Evolutionary conservation across 139 green algal genomes (phyloP).

Genomic region (Micractinium sp.): DNA sequence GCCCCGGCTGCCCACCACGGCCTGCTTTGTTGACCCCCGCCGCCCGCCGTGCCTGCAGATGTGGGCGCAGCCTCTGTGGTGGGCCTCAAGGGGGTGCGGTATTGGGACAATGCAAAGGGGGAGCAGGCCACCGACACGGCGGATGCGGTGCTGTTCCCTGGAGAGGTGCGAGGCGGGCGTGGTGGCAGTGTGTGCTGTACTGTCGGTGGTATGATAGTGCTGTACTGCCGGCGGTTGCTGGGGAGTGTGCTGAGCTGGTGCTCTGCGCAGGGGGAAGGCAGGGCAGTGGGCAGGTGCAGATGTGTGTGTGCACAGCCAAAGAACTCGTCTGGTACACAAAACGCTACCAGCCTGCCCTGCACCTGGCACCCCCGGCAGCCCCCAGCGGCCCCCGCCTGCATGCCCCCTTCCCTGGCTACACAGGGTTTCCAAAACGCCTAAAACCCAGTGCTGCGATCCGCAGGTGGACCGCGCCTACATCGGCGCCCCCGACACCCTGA

Average conservation of each 20-base stretch:
- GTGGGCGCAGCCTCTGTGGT: conserved; percentile 33
- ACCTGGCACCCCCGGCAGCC: background rate
- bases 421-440: background rate
- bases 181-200: too few species aligned
- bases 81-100: conserved; percentile 61
- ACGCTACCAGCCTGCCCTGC: background rate
- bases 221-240: too few species aligned
- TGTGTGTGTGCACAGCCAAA: too few species aligned
- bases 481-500: conserved; percentile 53
- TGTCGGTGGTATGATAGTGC: too few species aligned
- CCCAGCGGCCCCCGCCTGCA: too few species aligned
- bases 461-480: conserved; percentile 83
- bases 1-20: background rate
- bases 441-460: background rate
- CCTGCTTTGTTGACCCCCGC: background rate
- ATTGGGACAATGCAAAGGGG: conserved; percentile 75
- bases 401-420: too few species aligned
- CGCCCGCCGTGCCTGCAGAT: background rate
- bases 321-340: background rate
- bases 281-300: too few species aligned
- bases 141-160: conserved; percentile 45
- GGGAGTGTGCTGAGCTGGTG: too few species aligned
- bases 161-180: conserved; percentile 45
- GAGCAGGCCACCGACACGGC: conserved; percentile 41
- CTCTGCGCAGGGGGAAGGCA: too few species aligned